Base-by-base conservation (phyloP, 306 rosid species). In the Vigna reflexopilosa region DNA sequence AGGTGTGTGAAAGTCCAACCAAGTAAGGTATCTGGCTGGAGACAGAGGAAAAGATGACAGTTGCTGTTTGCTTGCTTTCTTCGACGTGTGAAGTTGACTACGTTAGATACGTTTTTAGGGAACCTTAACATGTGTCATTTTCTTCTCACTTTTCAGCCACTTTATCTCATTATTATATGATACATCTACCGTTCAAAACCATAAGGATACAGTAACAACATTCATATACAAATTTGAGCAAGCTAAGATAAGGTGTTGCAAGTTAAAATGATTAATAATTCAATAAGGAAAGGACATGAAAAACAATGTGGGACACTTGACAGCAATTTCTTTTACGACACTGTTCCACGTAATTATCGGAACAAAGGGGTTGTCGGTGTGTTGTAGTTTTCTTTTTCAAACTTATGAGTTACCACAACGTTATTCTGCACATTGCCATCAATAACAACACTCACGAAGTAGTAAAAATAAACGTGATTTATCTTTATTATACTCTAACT, bases 51-150 rank as follows among this genome's bases (percentile, higher is more conserved):
- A 20, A 59, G 66, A 77, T 32, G 67, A 36, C 48, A 19, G 52
- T 38, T 9, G 51, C 51, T 7, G 48, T 14, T 63, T 15, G 69
- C 28, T 63, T 15, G 69, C 28, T 64, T 64, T 64, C 28, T 64
- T 36, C 28, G n/a, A 48, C 30, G 44, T 48, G 77, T 63, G 55
- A 54, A 52, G 89, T 87, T 91, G 93, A 89, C 91, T 71, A 54
- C 78, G 84, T 59, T 82, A 79, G 88, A 87, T 73, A 66, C 80
- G 84, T 73, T 73, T 80, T 75, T 30, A 61, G 24, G 85, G 88
- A 86, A 89, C 86, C 88, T 85, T 26, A 73, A 84, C 88, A 82
- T 83, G 87, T 83, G 82, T 80, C 77, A 2, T 34, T 70, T 55
- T 61, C 67, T 68, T 77, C 66, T 49, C 20, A 9, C 47, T 80